phyloP scores from a whole-genome alignment of 345 rosid species.

The Euphorbia tirucalli region DNA sequence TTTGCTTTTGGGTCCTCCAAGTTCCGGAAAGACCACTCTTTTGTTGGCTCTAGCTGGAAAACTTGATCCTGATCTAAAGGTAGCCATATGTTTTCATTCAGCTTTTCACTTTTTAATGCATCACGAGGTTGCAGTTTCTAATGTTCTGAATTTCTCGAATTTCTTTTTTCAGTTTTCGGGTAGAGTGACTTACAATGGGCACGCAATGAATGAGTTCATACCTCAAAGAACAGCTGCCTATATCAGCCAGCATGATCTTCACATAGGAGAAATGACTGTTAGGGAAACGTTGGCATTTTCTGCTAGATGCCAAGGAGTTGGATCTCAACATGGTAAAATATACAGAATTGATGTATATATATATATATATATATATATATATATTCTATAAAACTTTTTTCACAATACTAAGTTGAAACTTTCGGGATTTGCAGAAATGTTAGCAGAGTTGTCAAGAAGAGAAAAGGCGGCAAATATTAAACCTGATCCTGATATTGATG shows the following conservation, averaged over 20 bases:
- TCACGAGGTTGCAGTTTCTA: background rate
- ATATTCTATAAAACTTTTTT: background rate
- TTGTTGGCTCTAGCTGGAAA: slow-evolving; percentile 75
- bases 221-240: slow-evolving; percentile 69
- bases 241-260: slow-evolving; percentile 66
- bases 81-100: slow-evolving; percentile 11
- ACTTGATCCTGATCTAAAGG: slow-evolving; percentile 61
- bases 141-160: background rate
- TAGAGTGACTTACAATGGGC: slow-evolving; percentile 59
- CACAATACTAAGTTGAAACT: background rate
- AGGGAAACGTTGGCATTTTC: slow-evolving; percentile 80
- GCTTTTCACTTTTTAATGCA: background rate
- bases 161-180: slow-evolving; percentile 45
- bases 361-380: too few relatives aligned
- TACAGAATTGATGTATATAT: background rate
- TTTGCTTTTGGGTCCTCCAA: slow-evolving; percentile 82
- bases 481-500: slow-evolving; percentile 80
- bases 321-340: slow-evolving; percentile 57
- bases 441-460: slow-evolving; percentile 70
- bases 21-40: slow-evolving; percentile 81
- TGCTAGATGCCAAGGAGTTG: slow-evolving; percentile 65
- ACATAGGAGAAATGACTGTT: slow-evolving; percentile 60
- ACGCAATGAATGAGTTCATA: slow-evolving; percentile 48
- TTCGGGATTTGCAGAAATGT: slow-evolving; percentile 42
- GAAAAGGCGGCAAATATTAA: slow-evolving; percentile 72